Evolutionary conservation across 805 yeast genomes (phyloP).

Genomic region (Ogataea parapolymorpha): DNA sequence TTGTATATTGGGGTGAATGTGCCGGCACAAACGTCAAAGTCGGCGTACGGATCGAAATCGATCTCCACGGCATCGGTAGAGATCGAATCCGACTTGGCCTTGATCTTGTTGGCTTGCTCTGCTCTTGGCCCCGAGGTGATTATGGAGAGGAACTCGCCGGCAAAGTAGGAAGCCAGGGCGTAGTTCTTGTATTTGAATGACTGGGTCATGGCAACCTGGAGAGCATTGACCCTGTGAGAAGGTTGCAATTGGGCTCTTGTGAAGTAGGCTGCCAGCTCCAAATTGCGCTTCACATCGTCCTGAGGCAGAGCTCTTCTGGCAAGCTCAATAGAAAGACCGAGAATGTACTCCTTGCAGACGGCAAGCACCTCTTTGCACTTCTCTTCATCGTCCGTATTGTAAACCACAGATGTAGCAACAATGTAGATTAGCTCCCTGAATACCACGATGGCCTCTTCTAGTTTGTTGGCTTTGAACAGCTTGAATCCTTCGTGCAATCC

Average conservation of each 20-base stretch:
- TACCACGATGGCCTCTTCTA: conserved; percentile 72
- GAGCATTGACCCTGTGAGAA: conserved; percentile 80
- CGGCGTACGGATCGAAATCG: conserved; percentile 90
- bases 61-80: conserved; percentile 86
- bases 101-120: conserved; percentile 83
- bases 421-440: conserved; percentile 82
- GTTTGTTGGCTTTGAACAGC: conserved; percentile 76
- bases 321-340: conserved; percentile 89
- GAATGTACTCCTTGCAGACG: conserved; percentile 82
- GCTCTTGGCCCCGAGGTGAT: conserved; percentile 74
- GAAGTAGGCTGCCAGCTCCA: conserved; percentile 95
- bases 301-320: conserved; percentile 78
- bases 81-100: conserved; percentile 71
- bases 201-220: conserved; percentile 94
- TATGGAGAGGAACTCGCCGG: conserved; percentile 72
- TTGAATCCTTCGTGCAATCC: conserved; percentile 72
- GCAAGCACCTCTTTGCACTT: conserved; percentile 69
- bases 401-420: conserved; percentile 66
- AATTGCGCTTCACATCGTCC: conserved; percentile 72
- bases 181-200: conserved; percentile 85
- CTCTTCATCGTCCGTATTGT: conserved; percentile 68
- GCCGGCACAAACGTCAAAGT: conserved; percentile 84
- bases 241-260: conserved; percentile 79
- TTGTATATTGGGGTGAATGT: conserved; percentile 86
- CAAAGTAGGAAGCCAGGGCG: conserved; percentile 86